Conservation (phyloP, 75 land plant genomes). For the Gnetum montanum region DNA sequence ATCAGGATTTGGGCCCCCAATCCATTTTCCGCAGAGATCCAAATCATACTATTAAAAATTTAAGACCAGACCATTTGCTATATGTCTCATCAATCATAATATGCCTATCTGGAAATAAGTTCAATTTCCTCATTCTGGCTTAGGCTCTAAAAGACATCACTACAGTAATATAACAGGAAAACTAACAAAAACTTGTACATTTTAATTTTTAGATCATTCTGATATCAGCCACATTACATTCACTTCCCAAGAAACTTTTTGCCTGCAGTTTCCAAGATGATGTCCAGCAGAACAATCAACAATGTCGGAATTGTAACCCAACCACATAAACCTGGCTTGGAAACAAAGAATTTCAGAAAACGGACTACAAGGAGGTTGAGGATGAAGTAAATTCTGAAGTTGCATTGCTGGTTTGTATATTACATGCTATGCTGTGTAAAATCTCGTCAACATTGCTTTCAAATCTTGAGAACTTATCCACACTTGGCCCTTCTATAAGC, state of each 20-base stretch:
- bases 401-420: neutral
- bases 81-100: neutral
- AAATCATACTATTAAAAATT: neutral
- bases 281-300: neutral
- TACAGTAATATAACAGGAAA: neutral
- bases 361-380: neutral
- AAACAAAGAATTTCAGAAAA: neutral
- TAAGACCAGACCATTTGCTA: neutral
- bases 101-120: neutral
- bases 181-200: neutral
- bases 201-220: too few relatives aligned
- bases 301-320: neutral
- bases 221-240: neutral
- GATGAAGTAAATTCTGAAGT: too few relatives aligned
- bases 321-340: neutral
- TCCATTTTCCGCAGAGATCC: slow-evolving; percentile 10
- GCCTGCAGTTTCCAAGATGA: neutral
- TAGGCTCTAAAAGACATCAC: neutral
- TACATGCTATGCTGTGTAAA: neutral
- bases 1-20: neutral
- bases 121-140: neutral
- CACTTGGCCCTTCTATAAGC: neutral
- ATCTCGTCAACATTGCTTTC: neutral
- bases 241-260: neutral
- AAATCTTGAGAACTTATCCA: neutral